Base-by-base conservation (phyloP, 2,329 filamentous ascomycete species). In the Hypoxylon sp. region DNA sequence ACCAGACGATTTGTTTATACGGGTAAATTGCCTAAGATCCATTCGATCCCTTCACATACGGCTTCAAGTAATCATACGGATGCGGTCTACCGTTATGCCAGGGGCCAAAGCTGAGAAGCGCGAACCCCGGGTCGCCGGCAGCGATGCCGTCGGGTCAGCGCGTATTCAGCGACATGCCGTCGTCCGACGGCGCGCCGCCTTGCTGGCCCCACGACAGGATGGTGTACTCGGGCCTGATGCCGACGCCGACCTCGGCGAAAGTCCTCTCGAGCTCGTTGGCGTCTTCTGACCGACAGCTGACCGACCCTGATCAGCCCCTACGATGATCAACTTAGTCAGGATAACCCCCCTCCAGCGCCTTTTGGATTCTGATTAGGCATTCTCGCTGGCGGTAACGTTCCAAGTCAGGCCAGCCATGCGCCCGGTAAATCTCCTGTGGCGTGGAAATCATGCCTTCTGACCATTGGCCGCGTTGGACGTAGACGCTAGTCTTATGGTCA, bases 401-500 rank as follows among this genome's bases (percentile, higher is more conserved):
- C 28, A 70, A 52, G 41, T 75, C 56, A 6, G 74, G 76, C 76
- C 75, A 78, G 19, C 75, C 72, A 51, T 78, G 68, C 26, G 71
- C 66, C 8, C 70, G 69, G 52, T 75, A 78, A 22, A 78, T 69
- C 7, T 69, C 66, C 57, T 68, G 64, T 2, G 74, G 52, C 51
- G 61, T 60, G 19, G 64, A 28, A 2, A 71, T 48, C 10, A 67
- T 56, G 1, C 62, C 59, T 20, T 69, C 50, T 64, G 64, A 19
- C 63, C 37, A 22, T 69, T 66, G 37, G 67, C 19, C 46, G 22
- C 56, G 11, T 47, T 54, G 50, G 46, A 47, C 62, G 41, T 58
- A 71, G 53, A 56, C 48, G 37, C 73, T 69, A 28, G 37, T 43
- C 11, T 56, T 49, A 24, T 54, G 6, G 37, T 34, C 17, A 73